Percentiles rank a stretch among this genome's conserved stretches.
These are phyloP conservation scores for Plasmodium gonderi DNA, from an alignment of 169 alveolate species.

Conservation along the genomic window DNA sequence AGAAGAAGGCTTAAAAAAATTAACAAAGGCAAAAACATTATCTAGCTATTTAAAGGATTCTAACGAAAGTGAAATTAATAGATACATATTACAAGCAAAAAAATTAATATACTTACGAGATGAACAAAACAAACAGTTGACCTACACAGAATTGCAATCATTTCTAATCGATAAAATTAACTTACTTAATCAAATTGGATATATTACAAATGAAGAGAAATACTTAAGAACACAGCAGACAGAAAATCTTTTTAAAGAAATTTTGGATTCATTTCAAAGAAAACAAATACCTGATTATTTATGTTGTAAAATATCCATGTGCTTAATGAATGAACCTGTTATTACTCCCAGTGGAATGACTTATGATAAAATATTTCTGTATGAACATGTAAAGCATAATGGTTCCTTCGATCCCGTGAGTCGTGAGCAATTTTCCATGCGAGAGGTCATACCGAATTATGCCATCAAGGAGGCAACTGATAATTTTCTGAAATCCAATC, in stretches of 20 bases:
- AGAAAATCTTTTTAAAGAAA: slow-evolving; percentile 76
- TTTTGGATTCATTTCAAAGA: slow-evolving; percentile 73
- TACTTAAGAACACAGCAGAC: slow-evolving; percentile 74
- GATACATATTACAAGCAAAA: slow-evolving; percentile 82
- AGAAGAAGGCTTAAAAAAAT: slow-evolving; percentile 84
- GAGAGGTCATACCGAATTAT: slow-evolving; percentile 86
- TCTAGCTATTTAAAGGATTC: slow-evolving; percentile 84
- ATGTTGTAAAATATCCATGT: slow-evolving; percentile 91
- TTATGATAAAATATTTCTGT: slow-evolving; percentile 84
- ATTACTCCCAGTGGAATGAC: slow-evolving; percentile 90
- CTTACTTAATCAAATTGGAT: slow-evolving; percentile 59
- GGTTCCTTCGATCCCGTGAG: slow-evolving; percentile 89
- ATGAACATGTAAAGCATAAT: slow-evolving; percentile 85
- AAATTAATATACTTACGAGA: slow-evolving; percentile 78
- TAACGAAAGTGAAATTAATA: slow-evolving; percentile 80
- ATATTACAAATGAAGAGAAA: slow-evolving; percentile 75
- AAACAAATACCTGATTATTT: slow-evolving; percentile 85
- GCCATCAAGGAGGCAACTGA: slow-evolving; percentile 87
- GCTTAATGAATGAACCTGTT: slow-evolving; percentile 90
- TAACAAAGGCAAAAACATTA: slow-evolving; percentile 82
- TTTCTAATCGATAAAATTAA: slow-evolving; percentile 67
- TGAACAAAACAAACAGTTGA: slow-evolving; percentile 77
- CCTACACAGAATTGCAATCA: slow-evolving; percentile 62
- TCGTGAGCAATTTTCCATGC: slow-evolving; percentile 75
- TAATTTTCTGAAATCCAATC: slow-evolving; percentile 80